Base-by-base conservation (phyloP, 495 filamentous ascomycete species). In the Penicillium mononematosum region DNA sequence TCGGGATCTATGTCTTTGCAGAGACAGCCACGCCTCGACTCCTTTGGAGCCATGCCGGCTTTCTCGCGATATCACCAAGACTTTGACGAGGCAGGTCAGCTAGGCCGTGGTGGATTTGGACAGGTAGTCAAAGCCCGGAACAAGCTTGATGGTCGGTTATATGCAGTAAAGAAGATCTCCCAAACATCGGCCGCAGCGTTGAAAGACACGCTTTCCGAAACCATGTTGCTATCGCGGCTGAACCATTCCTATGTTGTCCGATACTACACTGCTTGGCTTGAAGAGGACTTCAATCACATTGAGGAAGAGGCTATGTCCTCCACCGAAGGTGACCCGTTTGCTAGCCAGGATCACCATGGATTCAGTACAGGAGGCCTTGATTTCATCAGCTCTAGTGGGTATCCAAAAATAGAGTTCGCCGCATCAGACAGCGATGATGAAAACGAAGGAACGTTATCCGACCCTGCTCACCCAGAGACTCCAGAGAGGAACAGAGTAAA, bases 51-150 rank as follows among this genome's bases (percentile, higher is more conserved):
- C 7, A 53, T 75, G 25, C 70, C 71, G 4, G 58, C 70, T 3
- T 77, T 81, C 27, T 93, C 90, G 1, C 81, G 91, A 44, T 98
- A 97, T 65, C 78, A 77, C 32, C 87, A 87, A 64, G 95, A 98
- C 63, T 98, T 95, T 66, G 86, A 89, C 20, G 93, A 98, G 71
- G 84, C 90, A 56, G 92, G 90, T 17, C 84, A 88, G 2, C 77
- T 98, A 19, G 94, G 95, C 25, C 94, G 90, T 71, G 94, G 94
- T 16, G 95, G 93, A 2, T 98, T 95, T 71, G 94, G 95, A 29
- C 89, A 97, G 73, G 94, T 98, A n/a, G 91, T 98, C 43, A 92
- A 93, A 68, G 93, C 94, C 7, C 83, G 95, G 55, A 96, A 96
- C 64, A 95, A 92, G 70, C 82, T 96, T 7, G 93, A 98, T 71